phyloP scores from a whole-genome alignment of 2,329 filamentous ascomycete species.

The Xylaria sp. region DNA sequence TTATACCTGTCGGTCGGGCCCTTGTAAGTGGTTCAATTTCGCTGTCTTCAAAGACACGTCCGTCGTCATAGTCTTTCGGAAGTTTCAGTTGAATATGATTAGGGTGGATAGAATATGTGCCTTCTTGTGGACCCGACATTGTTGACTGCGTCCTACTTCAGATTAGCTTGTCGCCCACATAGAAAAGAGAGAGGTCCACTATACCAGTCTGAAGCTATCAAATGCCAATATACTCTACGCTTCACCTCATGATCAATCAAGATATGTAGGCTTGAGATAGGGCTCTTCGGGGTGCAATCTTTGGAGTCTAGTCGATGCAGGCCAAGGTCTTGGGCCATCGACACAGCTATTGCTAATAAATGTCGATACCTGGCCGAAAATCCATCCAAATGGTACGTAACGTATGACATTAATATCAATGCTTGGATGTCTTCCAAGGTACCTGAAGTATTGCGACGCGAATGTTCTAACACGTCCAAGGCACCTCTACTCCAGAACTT shows the following conservation, averaged over 20 bases:
- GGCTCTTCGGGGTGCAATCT: background rate
- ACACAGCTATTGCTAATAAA: slow-evolving; percentile 30
- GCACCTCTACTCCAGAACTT: slow-evolving; percentile 25
- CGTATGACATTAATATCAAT: slow-evolving; percentile 37
- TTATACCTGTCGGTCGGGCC: slow-evolving; percentile 30
- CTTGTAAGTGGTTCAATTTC: background rate
- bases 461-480: slow-evolving; percentile 39
- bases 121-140: slow-evolving; percentile 39
- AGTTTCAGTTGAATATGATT: slow-evolving; percentile 35
- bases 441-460: slow-evolving; percentile 34
- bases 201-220: slow-evolving; percentile 1
- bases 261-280: background rate
- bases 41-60: background rate
- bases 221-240: slow-evolving; percentile 1
- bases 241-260: background rate
- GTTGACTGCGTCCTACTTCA: slow-evolving; percentile 37
- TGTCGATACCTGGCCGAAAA: slow-evolving; percentile 38
- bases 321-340: slow-evolving; percentile 38
- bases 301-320: slow-evolving; percentile 37
- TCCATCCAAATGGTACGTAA: slow-evolving; percentile 38
- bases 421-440: slow-evolving; percentile 39
- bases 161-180: background rate
- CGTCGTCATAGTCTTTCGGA: slow-evolving; percentile 32
- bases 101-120: slow-evolving; percentile 39
- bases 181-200: background rate